phyloP scores from a whole-genome alignment of 148 eudicot species.

The Nyssa sinensis region DNA sequence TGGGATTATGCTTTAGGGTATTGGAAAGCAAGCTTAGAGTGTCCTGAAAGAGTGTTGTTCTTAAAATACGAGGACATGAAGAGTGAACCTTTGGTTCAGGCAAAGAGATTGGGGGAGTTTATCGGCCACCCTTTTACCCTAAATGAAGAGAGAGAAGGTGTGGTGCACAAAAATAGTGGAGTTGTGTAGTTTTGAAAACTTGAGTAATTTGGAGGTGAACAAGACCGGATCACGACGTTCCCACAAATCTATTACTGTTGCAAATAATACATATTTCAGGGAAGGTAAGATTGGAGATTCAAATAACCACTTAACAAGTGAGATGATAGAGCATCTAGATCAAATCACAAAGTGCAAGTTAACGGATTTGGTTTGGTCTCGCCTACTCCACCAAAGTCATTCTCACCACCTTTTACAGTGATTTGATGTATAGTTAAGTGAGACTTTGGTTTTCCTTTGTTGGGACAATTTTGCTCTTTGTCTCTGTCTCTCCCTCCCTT shows the following conservation, averaged over 20 bases:
- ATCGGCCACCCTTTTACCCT: constrained; percentile 11
- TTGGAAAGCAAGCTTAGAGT: no score
- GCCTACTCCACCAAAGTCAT: no score
- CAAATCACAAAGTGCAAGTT: no score
- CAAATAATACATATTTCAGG: constrained; percentile 4
- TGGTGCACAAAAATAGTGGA: constrained; percentile 2
- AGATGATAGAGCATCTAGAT: no score
- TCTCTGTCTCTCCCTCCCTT: no score
- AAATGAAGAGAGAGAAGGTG: constrained; percentile 21
- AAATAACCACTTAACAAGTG: background rate
- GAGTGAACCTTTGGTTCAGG: background rate
- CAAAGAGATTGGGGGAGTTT: constrained; percentile 18
- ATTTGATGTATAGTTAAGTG: no score
- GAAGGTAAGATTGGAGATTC: constrained; percentile 14
- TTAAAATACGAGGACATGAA: no score
- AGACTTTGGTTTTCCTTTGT: no score
- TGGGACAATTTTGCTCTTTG: no score
- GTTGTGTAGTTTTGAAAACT: constrained; percentile 15
- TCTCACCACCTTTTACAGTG: no score
- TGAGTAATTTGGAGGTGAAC: constrained; percentile 24
- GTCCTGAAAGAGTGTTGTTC: no score
- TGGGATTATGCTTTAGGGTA: no score
- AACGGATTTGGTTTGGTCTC: background rate
- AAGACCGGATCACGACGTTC: constrained; percentile 8
- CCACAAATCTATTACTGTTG: background rate